phyloP scores from a whole-genome alignment of 768 basidiomycete genomes.

The Leccinum imitatum region DNA sequence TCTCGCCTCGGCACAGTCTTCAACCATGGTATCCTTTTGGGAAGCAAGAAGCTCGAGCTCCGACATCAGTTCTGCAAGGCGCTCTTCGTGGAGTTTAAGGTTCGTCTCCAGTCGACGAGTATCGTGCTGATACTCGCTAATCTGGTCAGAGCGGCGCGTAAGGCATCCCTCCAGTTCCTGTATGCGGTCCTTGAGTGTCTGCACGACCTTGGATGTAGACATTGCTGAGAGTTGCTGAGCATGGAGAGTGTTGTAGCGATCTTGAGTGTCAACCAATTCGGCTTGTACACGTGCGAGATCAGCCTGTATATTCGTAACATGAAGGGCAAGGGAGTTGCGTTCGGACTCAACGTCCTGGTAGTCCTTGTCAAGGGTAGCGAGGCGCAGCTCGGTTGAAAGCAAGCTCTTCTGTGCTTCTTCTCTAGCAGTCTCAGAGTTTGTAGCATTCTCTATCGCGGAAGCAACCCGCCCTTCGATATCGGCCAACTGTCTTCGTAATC shows the following conservation, averaged over 20 bases:
- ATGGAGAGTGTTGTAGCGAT: slow-evolving; percentile 60
- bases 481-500: slow-evolving; percentile 32
- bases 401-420: slow-evolving; percentile 35
- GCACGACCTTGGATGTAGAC: slow-evolving; percentile 54
- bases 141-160: slow-evolving; percentile 65
- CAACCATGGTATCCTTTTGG: slow-evolving; percentile 79
- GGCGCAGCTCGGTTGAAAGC: slow-evolving; percentile 37
- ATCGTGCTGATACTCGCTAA: slow-evolving; percentile 78
- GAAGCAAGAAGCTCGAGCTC: slow-evolving; percentile 66
- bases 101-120: slow-evolving; percentile 76
- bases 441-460: slow-evolving; percentile 34
- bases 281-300: slow-evolving; percentile 55
- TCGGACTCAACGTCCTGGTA: slow-evolving; percentile 62
- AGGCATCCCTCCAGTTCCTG: slow-evolving; percentile 68
- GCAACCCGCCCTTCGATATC: slow-evolving; percentile 36
- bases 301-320: slow-evolving; percentile 58
- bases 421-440: slow-evolving; percentile 34
- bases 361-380: slow-evolving; percentile 44
- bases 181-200: slow-evolving; percentile 60
- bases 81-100: slow-evolving; percentile 69
- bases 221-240: slow-evolving; percentile 65
- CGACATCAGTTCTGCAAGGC: slow-evolving; percentile 62
- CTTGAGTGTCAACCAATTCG: slow-evolving; percentile 56
- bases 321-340: slow-evolving; percentile 63
- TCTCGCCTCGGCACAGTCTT: slow-evolving; percentile 78